phyloP scores from a whole-genome alignment of 371 early-diverging fungal species.

The Actinomucor elegans region DNA sequence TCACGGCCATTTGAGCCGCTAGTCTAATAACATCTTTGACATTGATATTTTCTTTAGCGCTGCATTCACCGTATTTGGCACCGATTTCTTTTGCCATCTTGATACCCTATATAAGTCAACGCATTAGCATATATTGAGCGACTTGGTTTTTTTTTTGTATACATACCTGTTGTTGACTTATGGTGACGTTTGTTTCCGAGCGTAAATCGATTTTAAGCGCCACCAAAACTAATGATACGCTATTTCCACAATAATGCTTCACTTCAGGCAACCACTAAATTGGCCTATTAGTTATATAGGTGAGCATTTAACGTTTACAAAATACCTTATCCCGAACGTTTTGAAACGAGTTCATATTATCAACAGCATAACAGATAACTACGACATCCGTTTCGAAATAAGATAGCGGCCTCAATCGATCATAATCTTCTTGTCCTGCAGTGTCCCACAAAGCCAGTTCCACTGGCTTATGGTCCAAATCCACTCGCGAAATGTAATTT shows the following conservation, averaged over 20 bases:
- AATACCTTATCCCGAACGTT: constrained; percentile 78
- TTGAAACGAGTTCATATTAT: constrained; percentile 73
- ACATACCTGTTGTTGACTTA: constrained; percentile 28
- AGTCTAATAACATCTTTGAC: constrained; percentile 73
- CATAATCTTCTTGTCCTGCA: constrained; percentile 89
- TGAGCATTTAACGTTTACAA: background rate
- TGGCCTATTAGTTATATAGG: background rate
- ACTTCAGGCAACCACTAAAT: constrained; percentile 66
- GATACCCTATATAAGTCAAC: constrained; percentile 53
- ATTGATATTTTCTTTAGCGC: constrained; percentile 77
- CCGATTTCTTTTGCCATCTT: constrained; percentile 71
- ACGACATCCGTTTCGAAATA: constrained; percentile 91
- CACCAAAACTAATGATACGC: constrained; percentile 63
- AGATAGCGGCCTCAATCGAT: constrained; percentile 78
- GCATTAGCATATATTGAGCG: constrained; percentile 8
- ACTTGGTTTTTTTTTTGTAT: background rate
- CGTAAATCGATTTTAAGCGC: constrained; percentile 71
- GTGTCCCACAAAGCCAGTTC: constrained; percentile 93
- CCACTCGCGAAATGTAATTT: constrained; percentile 80
- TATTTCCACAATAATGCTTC: constrained; percentile 57
- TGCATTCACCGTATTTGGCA: constrained; percentile 86
- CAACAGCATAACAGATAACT: constrained; percentile 84
- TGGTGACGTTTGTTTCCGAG: constrained; percentile 21
- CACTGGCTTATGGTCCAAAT: constrained; percentile 69
- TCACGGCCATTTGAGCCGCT: constrained; percentile 31